These are phyloP conservation scores for Lactarius pseudohatsudake DNA, from an alignment of 768 basidiomycete species.

Conservation along the genomic window DNA sequence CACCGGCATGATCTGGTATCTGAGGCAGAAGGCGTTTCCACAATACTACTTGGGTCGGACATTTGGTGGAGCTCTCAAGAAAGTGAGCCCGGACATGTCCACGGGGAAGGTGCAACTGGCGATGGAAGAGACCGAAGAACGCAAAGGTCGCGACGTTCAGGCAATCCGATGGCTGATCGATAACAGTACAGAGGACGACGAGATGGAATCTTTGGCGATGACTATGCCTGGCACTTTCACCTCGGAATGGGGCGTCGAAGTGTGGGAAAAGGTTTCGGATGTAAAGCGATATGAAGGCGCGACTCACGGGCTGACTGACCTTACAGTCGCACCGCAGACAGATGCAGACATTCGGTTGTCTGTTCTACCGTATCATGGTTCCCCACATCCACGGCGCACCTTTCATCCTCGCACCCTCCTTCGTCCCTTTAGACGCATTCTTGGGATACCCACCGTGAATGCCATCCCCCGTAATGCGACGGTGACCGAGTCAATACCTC, in stretches of 20 bases:
- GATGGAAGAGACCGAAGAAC: too few species aligned
- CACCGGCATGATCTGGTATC: too few species aligned
- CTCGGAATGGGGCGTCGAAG: slow-evolving; percentile 15
- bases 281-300: background rate
- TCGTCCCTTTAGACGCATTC: background rate
- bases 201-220: too few species aligned
- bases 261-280: slow-evolving; percentile 1
- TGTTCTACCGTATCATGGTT: background rate
- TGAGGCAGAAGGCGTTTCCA: too few species aligned
- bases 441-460: too few species aligned
- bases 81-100: too few species aligned
- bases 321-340: background rate
- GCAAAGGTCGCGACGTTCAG: too few species aligned
- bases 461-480: slow-evolving; percentile 1
- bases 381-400: background rate
- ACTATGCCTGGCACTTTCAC: slow-evolving; percentile 19
- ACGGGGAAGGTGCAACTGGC: too few species aligned
- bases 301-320: background rate
- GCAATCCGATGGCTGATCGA: too few species aligned
- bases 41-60: too few species aligned
- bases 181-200: too few species aligned
- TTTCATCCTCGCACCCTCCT: background rate
- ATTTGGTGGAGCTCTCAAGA: too few species aligned
- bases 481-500: background rate
- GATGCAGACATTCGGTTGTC: background rate